Evolutionary conservation across 768 basidiomycete genomes (phyloP).

Genomic region (Phaeotremella skinneri): DNA sequence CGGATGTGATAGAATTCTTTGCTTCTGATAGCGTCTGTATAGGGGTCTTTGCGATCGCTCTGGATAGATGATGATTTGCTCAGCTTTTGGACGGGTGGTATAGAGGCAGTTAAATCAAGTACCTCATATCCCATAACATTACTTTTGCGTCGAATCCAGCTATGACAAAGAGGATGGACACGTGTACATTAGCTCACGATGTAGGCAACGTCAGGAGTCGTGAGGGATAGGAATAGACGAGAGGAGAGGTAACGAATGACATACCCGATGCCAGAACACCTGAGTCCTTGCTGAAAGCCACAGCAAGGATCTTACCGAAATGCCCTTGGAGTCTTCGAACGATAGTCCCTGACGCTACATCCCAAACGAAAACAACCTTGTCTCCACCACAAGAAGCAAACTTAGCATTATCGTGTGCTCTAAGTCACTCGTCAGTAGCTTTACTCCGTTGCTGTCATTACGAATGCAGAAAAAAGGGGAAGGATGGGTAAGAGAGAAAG

Average conservation of each 20-base stretch:
- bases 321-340: constrained; percentile 82
- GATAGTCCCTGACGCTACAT: constrained; percentile 82
- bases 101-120: constrained; percentile 27
- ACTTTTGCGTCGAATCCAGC: constrained; percentile 92
- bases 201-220: neutral
- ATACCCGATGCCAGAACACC: constrained; percentile 83
- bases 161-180: no score
- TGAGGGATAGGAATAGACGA: constrained; percentile 1
- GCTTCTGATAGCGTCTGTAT: constrained; percentile 64
- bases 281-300: constrained; percentile 77
- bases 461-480: constrained; percentile 1
- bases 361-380: constrained; percentile 90
- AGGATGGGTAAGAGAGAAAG: neutral
- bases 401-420: constrained; percentile 87
- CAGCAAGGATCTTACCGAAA: constrained; percentile 81
- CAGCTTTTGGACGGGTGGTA: neutral
- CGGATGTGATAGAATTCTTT: constrained; percentile 39
- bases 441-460: neutral
- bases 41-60: constrained; percentile 72
- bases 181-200: no score
- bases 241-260: constrained; percentile 25
- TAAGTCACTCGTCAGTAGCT: constrained; percentile 47
- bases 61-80: constrained; percentile 36
- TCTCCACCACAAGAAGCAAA: constrained; percentile 95
- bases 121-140: constrained; percentile 89